Base-by-base conservation (phyloP, 345 rosid species). In the Hevea brasiliensis region DNA sequence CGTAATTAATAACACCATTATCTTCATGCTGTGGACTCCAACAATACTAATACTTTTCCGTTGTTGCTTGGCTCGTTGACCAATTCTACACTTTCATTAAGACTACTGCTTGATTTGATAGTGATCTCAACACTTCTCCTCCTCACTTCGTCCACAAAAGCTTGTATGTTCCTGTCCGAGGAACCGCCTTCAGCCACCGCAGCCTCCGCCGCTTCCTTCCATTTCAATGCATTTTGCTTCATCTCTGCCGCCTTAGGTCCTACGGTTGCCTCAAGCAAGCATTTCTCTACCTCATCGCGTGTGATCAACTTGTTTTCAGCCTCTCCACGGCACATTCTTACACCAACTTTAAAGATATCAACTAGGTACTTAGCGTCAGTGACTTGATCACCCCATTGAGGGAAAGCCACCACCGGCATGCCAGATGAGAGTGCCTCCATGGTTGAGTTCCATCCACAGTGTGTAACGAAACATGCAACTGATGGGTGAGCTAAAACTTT, bases 391-490 rank as follows among this genome's bases (percentile, higher is more conserved):
- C 94, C 96, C 96, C 94, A 94, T 40, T 87, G 96, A 7, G 96
- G 96, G 56, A 86, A 90, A 23, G 90, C 88, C 26, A 92, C 74
- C 35, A 93, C 82, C 0, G 96, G 94, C 78, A 88, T 75, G 3
- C 97, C 97, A 0, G 82, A 79, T 0, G 94, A 73, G 12, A 94
- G 68, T 13, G 97, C 83, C 74, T 94, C 98, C 85, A 92, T 83
- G 0, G 94, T 80, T 6, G 96, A 94, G 83, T 92, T 92, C 98
- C 98, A 94, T 11, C 98, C 98, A 29, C 98, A 92, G 57, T 94
- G 98, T 0, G 94, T 89, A n/a, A 90, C 84, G 65, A 92, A 94
- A 79, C 92, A 87, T 0, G 87, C 88, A 10, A 88, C 74, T 0
- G 94, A 80, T 13, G 87, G 87, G 77, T 94, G 97, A 68, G 86